Base-by-base conservation (phyloP, 441 rosid species). In the Metrosideros polymorpha region DNA sequence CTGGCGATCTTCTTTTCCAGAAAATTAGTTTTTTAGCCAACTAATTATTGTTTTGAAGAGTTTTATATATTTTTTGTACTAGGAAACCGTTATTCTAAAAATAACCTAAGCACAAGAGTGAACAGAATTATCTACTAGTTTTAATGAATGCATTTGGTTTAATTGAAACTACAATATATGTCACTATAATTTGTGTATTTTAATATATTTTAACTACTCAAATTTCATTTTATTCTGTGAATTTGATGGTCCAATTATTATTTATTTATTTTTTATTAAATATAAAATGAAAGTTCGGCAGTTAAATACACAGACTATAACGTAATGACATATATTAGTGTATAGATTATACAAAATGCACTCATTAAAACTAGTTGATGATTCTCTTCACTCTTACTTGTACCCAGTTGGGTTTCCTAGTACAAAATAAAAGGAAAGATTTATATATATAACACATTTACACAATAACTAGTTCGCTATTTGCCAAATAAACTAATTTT, bases 381-480 rank as follows among this genome's bases (percentile, higher is more conserved):
- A 61, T 61, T 61, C 42, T 61, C 75, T 61, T 57, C 66, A 57
- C 66, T 57, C 12, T 30, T 61, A 30, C 75, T 61, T 61, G 75
- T 61, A 4, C 42, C 35, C 7, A 53, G 55, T 9, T 19, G 7
- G 25, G 10, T 53, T 53, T 53, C 55, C 9, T 61, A 4, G 24
- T 61, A 19, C 39, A 61, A 61, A 61, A 30, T 61, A 30, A 17
- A 30, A 30, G 75, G 42, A 53, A 53, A 19, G 10, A 53, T 53
- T 53, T 8, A 61, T 4, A 17, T 61, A 2, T 61, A 4, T 5
- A 61, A 30, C 12, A 17, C 9, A 17, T 30, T 30, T 35, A 61
- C 42, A 30, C 25, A 61, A 30, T 61, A 30, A 17, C 42, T 7
- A 29, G 75, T 61, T 2, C 3, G 0, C 25, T 9, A 32, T 63